Base-by-base conservation (phyloP, 2,329 filamentous ascomycete species). In the Penicillium sp. region DNA sequence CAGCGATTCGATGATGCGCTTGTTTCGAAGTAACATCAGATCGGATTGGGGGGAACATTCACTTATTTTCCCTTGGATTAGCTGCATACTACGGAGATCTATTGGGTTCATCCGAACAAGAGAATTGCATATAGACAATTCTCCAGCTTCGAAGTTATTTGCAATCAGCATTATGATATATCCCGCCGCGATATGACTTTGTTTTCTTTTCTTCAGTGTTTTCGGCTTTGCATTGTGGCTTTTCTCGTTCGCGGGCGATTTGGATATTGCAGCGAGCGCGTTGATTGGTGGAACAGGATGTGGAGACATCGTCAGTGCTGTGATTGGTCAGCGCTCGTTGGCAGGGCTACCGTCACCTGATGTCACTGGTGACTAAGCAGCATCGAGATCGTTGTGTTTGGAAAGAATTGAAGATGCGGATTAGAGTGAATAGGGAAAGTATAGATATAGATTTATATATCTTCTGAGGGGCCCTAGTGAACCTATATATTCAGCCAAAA, bases 301-400 rank as follows among this genome's bases (percentile, higher is more conserved):
- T 58, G 55, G 59, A 48, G 4, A 26, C 23, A 20, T 20, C 2
- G 40, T 0, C 9, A 22, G 23, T 2, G 0, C 0, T 18, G 1
- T 62, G 53, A 64, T 65, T 65, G 61, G 62, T 9, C 18, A 6
- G 6, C 7, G 3, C 0, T 7, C 42, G 63, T 64, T 65, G 61
- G 61, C 63, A 57, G 60, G 63, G 33, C 61, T 64, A 64, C 63
- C 37, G 37, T 61, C 60, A 61, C 53, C 49, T 65, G 46, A 54
- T 33, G 15, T 48, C 29, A 53, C 22, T 11, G 49, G n/a, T 62
- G 59, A 63, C 55, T 63, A 55, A 63, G 51, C 50, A 20, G 51
- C 60, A 47, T 49, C 33, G 37, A 51, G 47, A 33, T 33, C 40
- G 48, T 20, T 20, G 23, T 29, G 26, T 26, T 33, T 33, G 26